Evolutionary conservation across 495 filamentous ascomycete species (phyloP).

Genomic region (Aspergillus hancockii): DNA sequence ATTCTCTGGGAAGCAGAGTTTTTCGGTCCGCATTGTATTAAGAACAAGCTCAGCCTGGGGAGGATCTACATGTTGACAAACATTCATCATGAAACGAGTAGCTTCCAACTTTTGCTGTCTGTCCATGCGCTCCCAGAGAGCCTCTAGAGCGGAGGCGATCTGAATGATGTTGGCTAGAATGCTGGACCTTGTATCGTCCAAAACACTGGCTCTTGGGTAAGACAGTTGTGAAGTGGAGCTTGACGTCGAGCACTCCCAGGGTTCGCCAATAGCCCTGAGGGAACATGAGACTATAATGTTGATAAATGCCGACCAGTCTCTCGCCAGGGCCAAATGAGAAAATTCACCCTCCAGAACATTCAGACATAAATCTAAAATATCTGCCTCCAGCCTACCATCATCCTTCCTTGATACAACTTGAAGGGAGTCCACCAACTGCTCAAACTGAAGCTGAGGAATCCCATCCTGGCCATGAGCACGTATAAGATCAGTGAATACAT

Average conservation of each 20-base stretch:
- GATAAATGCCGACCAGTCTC: slow-evolving; percentile 35
- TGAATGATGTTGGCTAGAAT: slow-evolving; percentile 43
- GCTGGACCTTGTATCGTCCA: slow-evolving; percentile 40
- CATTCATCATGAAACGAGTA: slow-evolving; percentile 40
- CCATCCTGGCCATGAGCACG: slow-evolving; percentile 59
- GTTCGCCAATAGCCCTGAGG: slow-evolving; percentile 47
- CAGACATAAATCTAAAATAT: slow-evolving; percentile 52
- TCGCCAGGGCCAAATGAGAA: slow-evolving; percentile 33
- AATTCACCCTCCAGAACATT: slow-evolving; percentile 45
- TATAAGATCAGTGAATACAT: slow-evolving; percentile 62
- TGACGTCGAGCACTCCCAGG: slow-evolving; percentile 20
- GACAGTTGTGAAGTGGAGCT: slow-evolving; percentile 24
- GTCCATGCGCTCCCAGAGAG: slow-evolving; percentile 44
- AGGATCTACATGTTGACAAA: slow-evolving; percentile 41
- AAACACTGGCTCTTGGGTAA: slow-evolving; percentile 23
- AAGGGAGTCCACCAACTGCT: slow-evolving; percentile 57
- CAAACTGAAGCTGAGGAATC: slow-evolving; percentile 57
- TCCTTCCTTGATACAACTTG: slow-evolving; percentile 52
- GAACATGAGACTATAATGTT: slow-evolving; percentile 67
- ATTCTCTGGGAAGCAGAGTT: slow-evolving; percentile 72
- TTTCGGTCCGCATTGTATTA: slow-evolving; percentile 36
- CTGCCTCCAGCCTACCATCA: slow-evolving; percentile 54
- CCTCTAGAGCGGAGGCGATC: slow-evolving; percentile 40
- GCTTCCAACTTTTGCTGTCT: slow-evolving; percentile 39
- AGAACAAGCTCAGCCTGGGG: slow-evolving; percentile 47